A percentile compares a stretch with the other conserved stretches of the same genome.
These are phyloP conservation scores for Monocercomonoides exilis DNA, from an alignment of 78 protist species.

Conservation along the genomic window DNA sequence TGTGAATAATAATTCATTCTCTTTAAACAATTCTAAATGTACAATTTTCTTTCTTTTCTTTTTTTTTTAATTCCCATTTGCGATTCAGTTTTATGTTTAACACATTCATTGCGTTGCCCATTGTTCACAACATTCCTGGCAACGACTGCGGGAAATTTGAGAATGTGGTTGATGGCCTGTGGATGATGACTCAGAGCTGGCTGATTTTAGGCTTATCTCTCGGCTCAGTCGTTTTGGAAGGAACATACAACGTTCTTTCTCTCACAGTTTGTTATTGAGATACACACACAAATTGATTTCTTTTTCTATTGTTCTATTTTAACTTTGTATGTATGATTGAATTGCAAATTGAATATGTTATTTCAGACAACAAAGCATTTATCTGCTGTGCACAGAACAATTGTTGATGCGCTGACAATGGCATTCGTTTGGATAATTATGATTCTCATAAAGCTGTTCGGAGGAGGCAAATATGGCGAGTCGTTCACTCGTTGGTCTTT, in stretches of 20 bases:
- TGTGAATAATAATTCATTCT: no score
- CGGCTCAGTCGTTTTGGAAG: background rate
- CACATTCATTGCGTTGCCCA: background rate
- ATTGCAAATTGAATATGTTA: no score
- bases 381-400: background rate
- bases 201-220: background rate
- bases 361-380: background rate
- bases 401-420: background rate
- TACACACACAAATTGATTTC: no score
- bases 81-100: background rate
- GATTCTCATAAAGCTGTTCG: background rate
- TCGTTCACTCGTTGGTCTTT: background rate
- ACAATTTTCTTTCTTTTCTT: no score
- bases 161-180: background rate
- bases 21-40: no score
- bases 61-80: no score
- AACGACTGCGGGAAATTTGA: background rate
- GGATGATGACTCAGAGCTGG: background rate
- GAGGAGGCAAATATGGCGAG: background rate
- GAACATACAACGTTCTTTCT: background rate
- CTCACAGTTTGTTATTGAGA: background rate
- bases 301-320: background rate
- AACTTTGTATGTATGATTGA: no score
- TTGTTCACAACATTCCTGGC: background rate
- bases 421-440: background rate